A percentile compares a stretch with the other conserved stretches of the same genome.
These are phyloP conservation scores for Claviceps fusiformis DNA, from an alignment of 2,329 filamentous ascomycete genomes.

Conservation along the genomic window DNA sequence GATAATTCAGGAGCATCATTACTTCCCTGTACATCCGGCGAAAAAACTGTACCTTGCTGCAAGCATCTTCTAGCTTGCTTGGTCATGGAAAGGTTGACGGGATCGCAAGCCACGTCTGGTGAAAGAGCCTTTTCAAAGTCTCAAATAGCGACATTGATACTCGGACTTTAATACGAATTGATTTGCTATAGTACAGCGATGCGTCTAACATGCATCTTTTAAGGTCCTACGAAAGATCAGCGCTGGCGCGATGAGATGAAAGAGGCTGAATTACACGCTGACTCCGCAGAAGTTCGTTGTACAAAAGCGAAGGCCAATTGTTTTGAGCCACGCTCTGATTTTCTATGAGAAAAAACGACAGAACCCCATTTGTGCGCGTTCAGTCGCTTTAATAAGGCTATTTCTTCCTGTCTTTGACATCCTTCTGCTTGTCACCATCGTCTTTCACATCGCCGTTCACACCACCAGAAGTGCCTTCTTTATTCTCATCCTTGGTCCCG, in stretches of 20 bases:
- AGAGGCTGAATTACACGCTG: neutral
- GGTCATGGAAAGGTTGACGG: constrained; percentile 51
- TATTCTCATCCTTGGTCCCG: constrained; percentile 46
- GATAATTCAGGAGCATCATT: too few species aligned
- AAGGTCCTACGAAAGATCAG: neutral
- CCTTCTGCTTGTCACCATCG: constrained; percentile 38
- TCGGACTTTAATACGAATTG: constrained; percentile 13
- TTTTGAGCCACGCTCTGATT: neutral
- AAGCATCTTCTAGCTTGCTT: constrained; percentile 84
- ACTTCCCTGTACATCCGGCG: constrained; percentile 5
- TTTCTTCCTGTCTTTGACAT: constrained; percentile 40
- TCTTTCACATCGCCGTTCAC: constrained; percentile 36
- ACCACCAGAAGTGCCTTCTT: constrained; percentile 30
- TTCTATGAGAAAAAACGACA: neutral
- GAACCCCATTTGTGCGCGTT: neutral
- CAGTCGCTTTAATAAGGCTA: constrained; percentile 7
- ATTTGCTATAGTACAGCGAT: neutral
- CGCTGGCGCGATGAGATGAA: neutral
- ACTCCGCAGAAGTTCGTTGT: neutral
- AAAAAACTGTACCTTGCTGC: constrained; percentile 45
- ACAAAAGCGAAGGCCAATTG: neutral
- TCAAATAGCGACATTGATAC: constrained; percentile 60
- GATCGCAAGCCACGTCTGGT: constrained; percentile 43
- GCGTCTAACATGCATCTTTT: neutral
- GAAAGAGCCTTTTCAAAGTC: constrained; percentile 41